Evolutionary conservation across 1,284 basidiomycete genomes (phyloP).

Genomic region (Papiliotrema laurentii): DNA sequence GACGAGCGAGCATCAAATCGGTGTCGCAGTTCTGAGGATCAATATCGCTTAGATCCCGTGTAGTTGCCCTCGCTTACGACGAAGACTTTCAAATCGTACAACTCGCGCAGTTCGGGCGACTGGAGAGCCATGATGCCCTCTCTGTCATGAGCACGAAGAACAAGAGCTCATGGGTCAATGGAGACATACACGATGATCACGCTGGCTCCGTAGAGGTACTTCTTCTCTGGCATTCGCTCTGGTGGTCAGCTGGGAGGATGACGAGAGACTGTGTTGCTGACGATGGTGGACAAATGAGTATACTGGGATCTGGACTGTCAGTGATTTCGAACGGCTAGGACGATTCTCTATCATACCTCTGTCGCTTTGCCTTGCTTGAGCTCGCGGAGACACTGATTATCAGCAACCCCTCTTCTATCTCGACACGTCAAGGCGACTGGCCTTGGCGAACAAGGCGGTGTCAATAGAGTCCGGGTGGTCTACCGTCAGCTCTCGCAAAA

Average conservation of each 20-base stretch:
- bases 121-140: slow-evolving; percentile 92
- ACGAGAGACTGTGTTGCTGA: slow-evolving; percentile 10
- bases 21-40: slow-evolving; percentile 68
- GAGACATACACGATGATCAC: slow-evolving; percentile 71
- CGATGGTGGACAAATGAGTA: slow-evolving; percentile 91
- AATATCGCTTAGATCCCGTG: neutral
- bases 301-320: slow-evolving; percentile 62
- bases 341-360: slow-evolving; percentile 26
- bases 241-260: slow-evolving; percentile 4
- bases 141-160: slow-evolving; percentile 9
- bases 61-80: slow-evolving; percentile 15
- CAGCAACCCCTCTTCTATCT: neutral
- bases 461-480: slow-evolving; percentile 94
- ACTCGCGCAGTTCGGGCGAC: slow-evolving; percentile 66
- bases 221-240: slow-evolving; percentile 72
- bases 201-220: slow-evolving; percentile 92
- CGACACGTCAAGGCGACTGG: slow-evolving; percentile 31
- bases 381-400: slow-evolving; percentile 67
- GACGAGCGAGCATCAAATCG: slow-evolving; percentile 92
- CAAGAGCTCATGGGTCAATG: neutral
- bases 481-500: slow-evolving; percentile 5
- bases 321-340: neutral
- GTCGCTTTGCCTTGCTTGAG: slow-evolving; percentile 67
- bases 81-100: slow-evolving; percentile 86
- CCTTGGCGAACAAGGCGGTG: slow-evolving; percentile 75